A percentile compares a stretch with the other conserved stretches of the same genome.
phyloP scores from a whole-genome alignment of 345 rosid genomes.

The Boechera divaricarpa region DNA sequence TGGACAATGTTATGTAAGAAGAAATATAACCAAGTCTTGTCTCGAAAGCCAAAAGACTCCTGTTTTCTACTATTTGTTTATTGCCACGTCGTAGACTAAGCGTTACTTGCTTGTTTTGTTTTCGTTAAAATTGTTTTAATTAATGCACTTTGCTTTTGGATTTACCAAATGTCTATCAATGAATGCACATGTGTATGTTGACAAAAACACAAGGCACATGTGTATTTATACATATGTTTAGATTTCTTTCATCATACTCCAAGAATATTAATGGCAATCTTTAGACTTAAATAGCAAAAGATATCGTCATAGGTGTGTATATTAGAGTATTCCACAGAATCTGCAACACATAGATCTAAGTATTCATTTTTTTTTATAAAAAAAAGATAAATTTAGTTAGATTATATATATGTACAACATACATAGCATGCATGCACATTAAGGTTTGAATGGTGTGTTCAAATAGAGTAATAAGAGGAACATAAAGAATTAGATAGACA shows the following conservation, averaged over 20 bases:
- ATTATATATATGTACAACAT: background rate
- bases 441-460: background rate
- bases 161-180: conserved; percentile 1
- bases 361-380: background rate
- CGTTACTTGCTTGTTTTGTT: background rate
- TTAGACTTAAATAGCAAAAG: background rate
- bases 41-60: background rate
- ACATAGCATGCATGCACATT: background rate
- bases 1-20: background rate
- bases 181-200: conserved; percentile 4
- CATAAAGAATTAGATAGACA: background rate
- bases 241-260: conserved; percentile 1
- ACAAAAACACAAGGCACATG: background rate
- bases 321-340: background rate
- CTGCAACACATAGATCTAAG: background rate
- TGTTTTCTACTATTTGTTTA: background rate
- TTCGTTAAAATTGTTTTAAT: background rate
- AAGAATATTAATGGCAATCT: background rate
- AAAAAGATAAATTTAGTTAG: background rate
- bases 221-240: background rate
- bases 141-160: conserved; percentile 6
- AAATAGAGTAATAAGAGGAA: background rate
- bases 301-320: background rate
- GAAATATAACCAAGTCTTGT: background rate
- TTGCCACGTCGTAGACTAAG: background rate